Percentiles rank a stretch among this genome's conserved stretches.
These are phyloP conservation scores for Rhytidiadelphus loreus DNA, from an alignment of 225 moss, liverwort and hornwort species.

Conservation along the genomic window DNA sequence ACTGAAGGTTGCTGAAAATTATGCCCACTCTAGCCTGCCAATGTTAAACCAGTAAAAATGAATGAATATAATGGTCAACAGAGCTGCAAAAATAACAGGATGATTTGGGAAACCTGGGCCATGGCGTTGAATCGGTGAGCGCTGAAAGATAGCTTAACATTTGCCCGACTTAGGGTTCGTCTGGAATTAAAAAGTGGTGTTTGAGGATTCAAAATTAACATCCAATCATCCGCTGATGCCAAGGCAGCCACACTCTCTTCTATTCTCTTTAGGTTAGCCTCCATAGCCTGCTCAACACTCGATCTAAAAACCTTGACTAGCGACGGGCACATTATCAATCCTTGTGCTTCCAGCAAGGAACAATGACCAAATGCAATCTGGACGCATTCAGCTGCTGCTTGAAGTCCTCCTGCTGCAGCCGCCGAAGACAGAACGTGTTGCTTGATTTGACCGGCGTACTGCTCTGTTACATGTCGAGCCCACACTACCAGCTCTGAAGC, in stretches of 20 bases:
- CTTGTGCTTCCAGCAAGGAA: slow-evolving; percentile 68
- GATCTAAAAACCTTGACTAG: slow-evolving; percentile 59
- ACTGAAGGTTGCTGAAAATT: neutral
- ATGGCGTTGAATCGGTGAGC: slow-evolving; percentile 66
- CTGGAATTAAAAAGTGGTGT: slow-evolving; percentile 4
- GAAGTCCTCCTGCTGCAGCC: slow-evolving; percentile 73
- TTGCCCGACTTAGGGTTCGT: neutral
- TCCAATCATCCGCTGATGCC: slow-evolving; percentile 75
- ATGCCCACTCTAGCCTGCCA: neutral
- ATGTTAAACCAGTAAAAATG: neutral
- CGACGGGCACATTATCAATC: slow-evolving; percentile 50
- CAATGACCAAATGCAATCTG: slow-evolving; percentile 88
- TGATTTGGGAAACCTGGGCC: slow-evolving; percentile 45
- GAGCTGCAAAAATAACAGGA: neutral
- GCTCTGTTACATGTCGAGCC: slow-evolving; percentile 59
- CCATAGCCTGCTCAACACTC: slow-evolving; percentile 79
- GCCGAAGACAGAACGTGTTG: slow-evolving; percentile 67
- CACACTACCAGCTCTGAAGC: slow-evolving; percentile 80
- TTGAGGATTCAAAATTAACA: slow-evolving; percentile 21
- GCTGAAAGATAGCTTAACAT: slow-evolving; percentile 55
- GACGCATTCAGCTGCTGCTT: slow-evolving; percentile 75
- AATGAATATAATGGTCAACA: neutral
- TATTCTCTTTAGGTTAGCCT: slow-evolving; percentile 75
- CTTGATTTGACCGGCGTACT: slow-evolving; percentile 59
- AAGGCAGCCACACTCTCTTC: slow-evolving; percentile 73